A percentile compares a stretch with the other conserved stretches of the same genome.
phyloP scores from a whole-genome alignment of 371 early-diverging fungal genomes.

The Syncephalastrum racemosum region DNA sequence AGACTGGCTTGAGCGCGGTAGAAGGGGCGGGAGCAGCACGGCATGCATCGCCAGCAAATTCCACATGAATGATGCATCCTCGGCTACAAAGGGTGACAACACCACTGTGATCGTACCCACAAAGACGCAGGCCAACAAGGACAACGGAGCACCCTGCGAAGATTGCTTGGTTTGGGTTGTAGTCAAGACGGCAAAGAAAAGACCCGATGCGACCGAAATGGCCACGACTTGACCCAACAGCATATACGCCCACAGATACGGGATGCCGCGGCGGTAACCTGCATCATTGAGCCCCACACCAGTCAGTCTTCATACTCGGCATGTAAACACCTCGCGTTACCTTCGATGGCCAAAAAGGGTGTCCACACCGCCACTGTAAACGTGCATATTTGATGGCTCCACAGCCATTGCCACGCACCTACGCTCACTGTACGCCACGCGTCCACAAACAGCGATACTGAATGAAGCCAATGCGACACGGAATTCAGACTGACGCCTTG shows the following conservation, averaged over 20 bases:
- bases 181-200: conserved; percentile 35
- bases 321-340: conserved; percentile 12
- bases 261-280: conserved; percentile 36
- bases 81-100: conserved; percentile 28
- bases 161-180: background rate
- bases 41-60: conserved; percentile 40
- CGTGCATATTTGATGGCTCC: conserved; percentile 43
- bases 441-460: conserved; percentile 35
- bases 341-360: conserved; percentile 45
- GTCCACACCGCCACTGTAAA: conserved; percentile 46
- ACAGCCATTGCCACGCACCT: conserved; percentile 41
- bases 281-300: background rate
- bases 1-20: conserved; percentile 6
- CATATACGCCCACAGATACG: conserved; percentile 43
- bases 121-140: conserved; percentile 8
- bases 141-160: conserved; percentile 5
- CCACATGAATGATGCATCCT: conserved; percentile 19
- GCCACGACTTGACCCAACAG: conserved; percentile 44
- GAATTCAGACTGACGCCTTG: conserved; percentile 19
- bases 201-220: conserved; percentile 32
- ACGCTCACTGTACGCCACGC: conserved; percentile 38
- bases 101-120: conserved; percentile 29
- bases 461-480: conserved; percentile 43
- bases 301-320: background rate
- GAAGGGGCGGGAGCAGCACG: conserved; percentile 27